Evolutionary conservation across 371 early-diverging fungal genomes (phyloP), one percentile per base, ranked within the genome.

Genomic region (Nematocida ironsii): DNA sequence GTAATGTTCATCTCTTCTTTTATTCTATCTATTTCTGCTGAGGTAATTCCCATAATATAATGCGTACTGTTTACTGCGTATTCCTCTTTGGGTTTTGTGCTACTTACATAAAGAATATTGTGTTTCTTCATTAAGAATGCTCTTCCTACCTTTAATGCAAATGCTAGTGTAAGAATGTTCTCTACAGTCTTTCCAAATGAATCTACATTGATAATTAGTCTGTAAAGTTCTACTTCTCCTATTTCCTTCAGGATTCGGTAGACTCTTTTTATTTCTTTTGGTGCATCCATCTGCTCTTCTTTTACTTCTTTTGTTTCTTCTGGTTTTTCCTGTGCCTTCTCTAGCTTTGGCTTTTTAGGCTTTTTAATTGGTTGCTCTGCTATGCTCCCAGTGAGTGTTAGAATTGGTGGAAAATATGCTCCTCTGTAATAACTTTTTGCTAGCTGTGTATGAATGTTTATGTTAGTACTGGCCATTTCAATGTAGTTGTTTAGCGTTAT

Each of bases 151-250:
- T 84, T 84, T 9, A 87, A 52, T 0, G 87, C 84, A 62, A 85
- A 72, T 16, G 87, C 83, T 13, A 85, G 71, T 52, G 84, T 78
- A 61, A 87, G 82, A 58, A 85, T 70, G 72, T 87, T 87, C 47
- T 84, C 86, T 13, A 87, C 70, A 23, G 87, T 87, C 40, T 85
- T 87, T 25, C 83, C 48, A 73, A 76, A 87, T 3, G 83, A 80
- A 4, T 80, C 56, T 4, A 71, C 70, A 72, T 86, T 71, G 2
- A 87, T 61, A 27, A 86, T 72, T 23, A 83, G 55, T 13, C 72
- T 25, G 62, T 74, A 83, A 61, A 81, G 82, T 18, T 78, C 83
- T 25, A 84, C 44, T 54, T 72, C 45, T n/a, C 50, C 33, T n/a
- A 52, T 69, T 47, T 83, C 62, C 27, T 55, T 23, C 13, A 87